Evolutionary conservation across 2,329 filamentous ascomycete genomes (phyloP).

Genomic region (Sporothrix pseudoabietina): DNA sequence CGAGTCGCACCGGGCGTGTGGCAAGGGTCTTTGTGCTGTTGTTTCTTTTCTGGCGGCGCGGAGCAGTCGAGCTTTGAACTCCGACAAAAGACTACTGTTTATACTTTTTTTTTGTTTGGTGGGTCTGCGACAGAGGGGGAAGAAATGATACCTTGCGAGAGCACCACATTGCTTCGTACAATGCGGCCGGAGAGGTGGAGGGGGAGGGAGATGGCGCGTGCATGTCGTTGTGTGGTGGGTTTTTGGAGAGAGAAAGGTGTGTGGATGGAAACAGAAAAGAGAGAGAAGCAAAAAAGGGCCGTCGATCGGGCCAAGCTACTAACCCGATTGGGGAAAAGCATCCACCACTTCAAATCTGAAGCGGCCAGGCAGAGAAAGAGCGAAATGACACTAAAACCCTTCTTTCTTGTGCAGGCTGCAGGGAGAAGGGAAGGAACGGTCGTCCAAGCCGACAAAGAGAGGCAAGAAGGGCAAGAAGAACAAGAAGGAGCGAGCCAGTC

Average conservation of each 20-base stretch:
- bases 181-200: not conserved
- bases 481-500: constrained; percentile 12
- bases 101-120: not conserved
- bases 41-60: not conserved
- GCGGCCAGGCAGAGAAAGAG: constrained; percentile 4
- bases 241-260: not conserved
- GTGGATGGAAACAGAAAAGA: not conserved
- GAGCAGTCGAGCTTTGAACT: constrained; percentile 3
- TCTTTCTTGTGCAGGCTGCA: not conserved
- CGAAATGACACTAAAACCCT: not conserved
- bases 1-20: not conserved
- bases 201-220: not conserved
- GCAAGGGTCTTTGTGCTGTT: constrained; percentile 5
- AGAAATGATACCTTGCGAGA: constrained; percentile 7
- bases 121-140: constrained; percentile 3
- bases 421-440: constrained; percentile 1
- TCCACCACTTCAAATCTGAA: not conserved
- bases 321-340: constrained; percentile 17
- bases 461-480: not conserved
- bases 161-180: not conserved
- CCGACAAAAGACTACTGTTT: not conserved
- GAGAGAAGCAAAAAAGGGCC: not conserved
- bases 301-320: constrained; percentile 19
- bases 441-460: not conserved
- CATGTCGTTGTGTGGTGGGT: not conserved